Conservation (phyloP, 306 rosid genomes). For the Cucurbita ficifolia region DNA sequence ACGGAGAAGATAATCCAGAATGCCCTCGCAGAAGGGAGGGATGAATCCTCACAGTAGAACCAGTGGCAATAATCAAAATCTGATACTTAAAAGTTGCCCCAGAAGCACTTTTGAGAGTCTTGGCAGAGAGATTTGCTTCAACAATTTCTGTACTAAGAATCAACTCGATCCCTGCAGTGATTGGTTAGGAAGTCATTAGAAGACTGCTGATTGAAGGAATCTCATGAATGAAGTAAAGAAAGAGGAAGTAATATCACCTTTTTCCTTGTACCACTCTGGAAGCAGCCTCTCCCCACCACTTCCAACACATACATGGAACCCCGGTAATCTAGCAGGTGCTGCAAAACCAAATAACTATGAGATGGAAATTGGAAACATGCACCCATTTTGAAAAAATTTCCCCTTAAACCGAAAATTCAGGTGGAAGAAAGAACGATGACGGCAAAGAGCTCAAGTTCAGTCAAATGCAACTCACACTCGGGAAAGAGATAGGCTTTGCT, state of each 20-base stretch:
- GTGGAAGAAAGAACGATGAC: neutral
- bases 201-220: neutral
- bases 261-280: constrained; percentile 79
- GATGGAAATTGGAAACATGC: neutral
- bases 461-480: constrained; percentile 46
- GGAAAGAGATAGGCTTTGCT: constrained; percentile 96
- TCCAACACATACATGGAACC: constrained; percentile 82
- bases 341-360: constrained; percentile 21
- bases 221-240: neutral
- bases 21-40: neutral
- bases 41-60: constrained; percentile 53
- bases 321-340: constrained; percentile 99
- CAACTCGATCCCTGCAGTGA: constrained; percentile 69
- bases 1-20: neutral
- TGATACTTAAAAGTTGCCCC: constrained; percentile 59
- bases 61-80: constrained; percentile 75
- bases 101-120: constrained; percentile 46
- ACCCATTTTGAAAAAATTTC: neutral
- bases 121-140: constrained; percentile 59
- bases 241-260: constrained; percentile 30
- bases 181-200: neutral
- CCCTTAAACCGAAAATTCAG: neutral
- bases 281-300: constrained; percentile 89
- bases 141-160: constrained; percentile 75
- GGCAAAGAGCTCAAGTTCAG: neutral